A percentile compares a stretch with the other conserved stretches of the same genome.
Evolutionary conservation across 352 stramenopile genomes (phyloP).

Genomic region (Globisporangium cystogenes): DNA sequence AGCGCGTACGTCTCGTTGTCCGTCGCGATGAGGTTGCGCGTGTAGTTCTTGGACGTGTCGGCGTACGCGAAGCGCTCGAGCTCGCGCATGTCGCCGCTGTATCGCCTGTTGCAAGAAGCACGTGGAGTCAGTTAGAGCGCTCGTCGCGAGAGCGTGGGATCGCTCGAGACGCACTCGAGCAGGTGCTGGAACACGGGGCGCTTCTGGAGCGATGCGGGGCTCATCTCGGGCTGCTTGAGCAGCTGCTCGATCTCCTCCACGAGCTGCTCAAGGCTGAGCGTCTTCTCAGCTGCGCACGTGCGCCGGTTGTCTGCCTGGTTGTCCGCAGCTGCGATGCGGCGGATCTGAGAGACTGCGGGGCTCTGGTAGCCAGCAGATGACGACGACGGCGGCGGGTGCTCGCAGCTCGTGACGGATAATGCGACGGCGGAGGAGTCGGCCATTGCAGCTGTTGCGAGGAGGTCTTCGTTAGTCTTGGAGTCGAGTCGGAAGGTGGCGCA

Average conservation of each 20-base stretch:
- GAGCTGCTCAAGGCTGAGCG: constrained; percentile 30
- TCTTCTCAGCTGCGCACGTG: neutral
- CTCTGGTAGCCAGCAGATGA: neutral
- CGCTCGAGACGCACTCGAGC: constrained; percentile 25
- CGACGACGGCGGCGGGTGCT: neutral
- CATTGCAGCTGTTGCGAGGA: constrained; percentile 1
- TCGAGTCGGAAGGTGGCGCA: neutral
- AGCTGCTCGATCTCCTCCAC: constrained; percentile 37
- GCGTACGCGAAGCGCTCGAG: constrained; percentile 62
- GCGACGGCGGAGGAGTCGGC: neutral
- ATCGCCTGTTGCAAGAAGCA: constrained; percentile 15
- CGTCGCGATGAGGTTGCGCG: constrained; percentile 86
- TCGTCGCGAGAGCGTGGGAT: too few relatives aligned
- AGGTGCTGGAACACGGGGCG: constrained; percentile 24
- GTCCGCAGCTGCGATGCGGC: constrained; percentile 7
- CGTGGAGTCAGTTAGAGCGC: too few relatives aligned
- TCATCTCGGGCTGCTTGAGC: constrained; percentile 23
- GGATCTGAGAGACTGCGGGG: constrained; percentile 11
- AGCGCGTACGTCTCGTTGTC: constrained; percentile 89
- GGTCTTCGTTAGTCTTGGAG: too few relatives aligned
- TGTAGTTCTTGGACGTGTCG: constrained; percentile 82
- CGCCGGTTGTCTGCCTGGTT: constrained; percentile 7
- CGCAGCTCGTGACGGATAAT: constrained; percentile 9
- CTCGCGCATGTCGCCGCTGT: constrained; percentile 37
- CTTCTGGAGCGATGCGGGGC: constrained; percentile 32